A percentile compares a stretch with the other conserved stretches of the same genome.
phyloP scores from a whole-genome alignment of 2,329 filamentous ascomycete species.

The Ceratocystis alfenasii region DNA sequence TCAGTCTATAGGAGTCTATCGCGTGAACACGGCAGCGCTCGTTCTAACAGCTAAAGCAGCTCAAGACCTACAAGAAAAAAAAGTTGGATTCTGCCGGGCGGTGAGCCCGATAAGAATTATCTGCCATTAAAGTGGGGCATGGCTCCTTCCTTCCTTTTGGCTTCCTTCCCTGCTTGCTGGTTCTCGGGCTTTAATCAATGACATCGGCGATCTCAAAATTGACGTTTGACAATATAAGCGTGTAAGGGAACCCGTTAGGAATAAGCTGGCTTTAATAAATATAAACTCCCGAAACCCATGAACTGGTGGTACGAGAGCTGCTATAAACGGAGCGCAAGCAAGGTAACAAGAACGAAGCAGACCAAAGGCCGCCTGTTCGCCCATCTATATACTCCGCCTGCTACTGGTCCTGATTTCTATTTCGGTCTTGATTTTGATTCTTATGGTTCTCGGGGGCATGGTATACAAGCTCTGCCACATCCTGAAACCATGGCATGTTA shows the following conservation, averaged over 20 bases:
- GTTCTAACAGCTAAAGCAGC: too few species aligned
- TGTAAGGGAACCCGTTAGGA: background rate
- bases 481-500: conserved; percentile 4
- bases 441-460: background rate
- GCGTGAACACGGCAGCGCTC: too few species aligned
- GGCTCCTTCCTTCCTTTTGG: background rate
- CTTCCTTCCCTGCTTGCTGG: background rate
- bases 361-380: background rate
- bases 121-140: background rate
- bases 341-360: background rate
- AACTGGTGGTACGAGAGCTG: background rate
- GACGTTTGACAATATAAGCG: background rate
- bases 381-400: background rate
- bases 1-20: too few species aligned
- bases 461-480: background rate
- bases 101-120: conserved; percentile 15
- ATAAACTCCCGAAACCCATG: background rate
- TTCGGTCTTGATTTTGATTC: background rate
- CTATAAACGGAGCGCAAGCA: background rate
- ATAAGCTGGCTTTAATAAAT: too few species aligned
- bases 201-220: background rate
- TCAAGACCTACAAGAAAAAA: conserved; percentile 17
- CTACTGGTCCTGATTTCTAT: background rate
- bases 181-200: background rate
- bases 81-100: conserved; percentile 22